Evolutionary conservation across 2,329 filamentous ascomycete genomes (phyloP).

Genomic region (Aspergillus awamori): DNA sequence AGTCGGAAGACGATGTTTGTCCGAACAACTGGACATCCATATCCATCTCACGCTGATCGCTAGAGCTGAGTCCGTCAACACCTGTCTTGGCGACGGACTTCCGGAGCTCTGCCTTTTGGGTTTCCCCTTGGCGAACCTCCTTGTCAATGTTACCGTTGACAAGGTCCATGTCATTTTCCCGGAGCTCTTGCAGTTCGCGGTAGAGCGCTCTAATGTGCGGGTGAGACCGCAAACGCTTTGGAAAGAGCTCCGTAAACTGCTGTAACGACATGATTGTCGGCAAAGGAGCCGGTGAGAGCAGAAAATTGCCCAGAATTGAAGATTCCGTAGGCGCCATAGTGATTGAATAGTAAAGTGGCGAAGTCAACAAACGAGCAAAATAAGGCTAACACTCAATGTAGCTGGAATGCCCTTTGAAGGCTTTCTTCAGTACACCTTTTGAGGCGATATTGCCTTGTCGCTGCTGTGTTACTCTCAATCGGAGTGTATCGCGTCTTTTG

Average conservation of each 20-base stretch:
- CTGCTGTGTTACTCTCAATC: slow-evolving; percentile 9
- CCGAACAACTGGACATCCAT: slow-evolving; percentile 65
- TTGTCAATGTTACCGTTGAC: slow-evolving; percentile 59
- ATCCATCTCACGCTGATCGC: slow-evolving; percentile 44
- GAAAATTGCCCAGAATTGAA: slow-evolving; percentile 74
- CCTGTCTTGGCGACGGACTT: slow-evolving; percentile 35
- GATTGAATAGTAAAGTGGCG: background rate
- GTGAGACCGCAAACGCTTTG: slow-evolving; percentile 65
- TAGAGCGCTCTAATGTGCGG: slow-evolving; percentile 73
- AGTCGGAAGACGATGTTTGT: slow-evolving; percentile 46
- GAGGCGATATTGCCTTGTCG: background rate
- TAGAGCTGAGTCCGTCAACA: slow-evolving; percentile 36
- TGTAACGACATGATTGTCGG: slow-evolving; percentile 72
- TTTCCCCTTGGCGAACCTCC: slow-evolving; percentile 40
- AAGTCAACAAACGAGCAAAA: background rate
- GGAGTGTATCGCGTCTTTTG: slow-evolving; percentile 3
- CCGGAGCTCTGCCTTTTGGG: slow-evolving; percentile 43
- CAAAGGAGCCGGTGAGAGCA: slow-evolving; percentile 74
- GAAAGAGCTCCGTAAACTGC: slow-evolving; percentile 77
- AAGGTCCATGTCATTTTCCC: slow-evolving; percentile 67
- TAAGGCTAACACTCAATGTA: too few species aligned
- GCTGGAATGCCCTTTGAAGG: too few species aligned
- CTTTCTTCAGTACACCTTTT: background rate
- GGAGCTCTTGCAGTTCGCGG: slow-evolving; percentile 75
- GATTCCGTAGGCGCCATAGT: slow-evolving; percentile 74